phyloP scores from a whole-genome alignment of 2,329 filamentous ascomycete genomes.

The Xenosphaeropsis pyriputrescens region DNA sequence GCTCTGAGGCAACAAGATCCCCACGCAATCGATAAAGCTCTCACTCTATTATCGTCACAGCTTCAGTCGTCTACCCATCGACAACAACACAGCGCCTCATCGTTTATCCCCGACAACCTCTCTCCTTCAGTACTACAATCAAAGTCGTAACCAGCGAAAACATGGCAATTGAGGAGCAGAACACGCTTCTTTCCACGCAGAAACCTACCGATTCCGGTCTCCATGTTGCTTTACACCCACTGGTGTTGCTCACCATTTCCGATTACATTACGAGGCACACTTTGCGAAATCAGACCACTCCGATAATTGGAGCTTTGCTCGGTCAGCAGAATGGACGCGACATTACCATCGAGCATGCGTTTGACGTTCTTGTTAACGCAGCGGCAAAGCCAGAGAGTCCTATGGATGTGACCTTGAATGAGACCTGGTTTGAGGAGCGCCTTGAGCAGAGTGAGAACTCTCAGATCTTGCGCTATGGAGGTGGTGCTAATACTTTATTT shows the following conservation, averaged over 20 bases:
- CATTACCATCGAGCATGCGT: conserved; percentile 85
- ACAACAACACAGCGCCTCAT: too few relatives aligned
- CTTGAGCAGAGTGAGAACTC: conserved; percentile 63
- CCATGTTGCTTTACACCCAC: conserved; percentile 74
- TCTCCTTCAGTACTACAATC: too few relatives aligned
- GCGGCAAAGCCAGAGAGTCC: too few relatives aligned
- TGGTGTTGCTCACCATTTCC: conserved; percentile 90
- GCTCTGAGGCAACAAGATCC: too few relatives aligned
- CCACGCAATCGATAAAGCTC: too few relatives aligned
- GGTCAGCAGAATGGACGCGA: conserved; percentile 84
- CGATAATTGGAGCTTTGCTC: conserved; percentile 74
- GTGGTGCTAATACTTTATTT: conserved; percentile 2
- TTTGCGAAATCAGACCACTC: conserved; percentile 58
- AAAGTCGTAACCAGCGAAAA: conserved; percentile 5
- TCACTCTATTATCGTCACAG: too few relatives aligned
- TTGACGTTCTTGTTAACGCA: conserved; percentile 34
- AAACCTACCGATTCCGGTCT: conserved; percentile 52
- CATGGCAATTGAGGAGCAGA: conserved; percentile 32
- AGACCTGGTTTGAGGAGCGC: conserved; percentile 60
- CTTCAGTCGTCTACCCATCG: too few relatives aligned
- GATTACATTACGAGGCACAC: conserved; percentile 92
- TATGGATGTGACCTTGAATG: conserved; percentile 49
- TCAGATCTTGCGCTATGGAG: background rate
- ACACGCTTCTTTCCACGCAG: conserved; percentile 49
- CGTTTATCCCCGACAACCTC: too few relatives aligned